Evolutionary conservation across 129 eudicot genomes (phyloP), one percentile per base, ranked within the genome.

Genomic region (Centella asiatica): DNA sequence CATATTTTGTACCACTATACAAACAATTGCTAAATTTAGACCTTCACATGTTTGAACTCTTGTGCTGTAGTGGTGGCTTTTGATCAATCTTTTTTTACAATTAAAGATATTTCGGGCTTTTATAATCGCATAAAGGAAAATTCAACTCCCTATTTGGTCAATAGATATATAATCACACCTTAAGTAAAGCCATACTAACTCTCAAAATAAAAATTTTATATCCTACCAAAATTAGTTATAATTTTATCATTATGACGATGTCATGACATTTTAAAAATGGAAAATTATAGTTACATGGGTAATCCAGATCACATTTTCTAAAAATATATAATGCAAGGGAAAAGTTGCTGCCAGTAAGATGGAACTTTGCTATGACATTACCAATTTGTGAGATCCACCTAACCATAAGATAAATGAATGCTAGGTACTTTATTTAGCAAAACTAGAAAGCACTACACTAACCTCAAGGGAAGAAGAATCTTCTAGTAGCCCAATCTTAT

Each of bases 391-490:
- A 11, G 8, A 9, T 37, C 42, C 12, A 37, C 12, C 12, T 6
- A 37, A 42, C 18, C 12, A 15, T 14, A 12, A 23, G 28, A 57
- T 33, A 34, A n/a, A 8, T 12, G 15, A 57, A 57, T 7, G 31
- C 61, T 33, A 11, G 4, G 19, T 57, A 57, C 44, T 23, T 32
- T 53, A 39, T 29, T 19, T 40, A 14, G 19, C 29, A 53, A 22
- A 50, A 9, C 26, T 50, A 53, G 28, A 22, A 49, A 11, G 28
- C 33, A 51, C 52, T 31, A 58, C 65, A 64, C 75, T 67, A 56
- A 85, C 97, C 97, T 85, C 77, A 14, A 58, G 61, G 18, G 37
- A 46, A 66, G 75, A 64, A 60, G 76, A 68, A 65, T 85, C 81
- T 44, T 83, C 83, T 33, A 67, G 37, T 48, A 29, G 31, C 60